phyloP scores from a whole-genome alignment of 331 rosid genomes.

The Cydonia oblonga region DNA sequence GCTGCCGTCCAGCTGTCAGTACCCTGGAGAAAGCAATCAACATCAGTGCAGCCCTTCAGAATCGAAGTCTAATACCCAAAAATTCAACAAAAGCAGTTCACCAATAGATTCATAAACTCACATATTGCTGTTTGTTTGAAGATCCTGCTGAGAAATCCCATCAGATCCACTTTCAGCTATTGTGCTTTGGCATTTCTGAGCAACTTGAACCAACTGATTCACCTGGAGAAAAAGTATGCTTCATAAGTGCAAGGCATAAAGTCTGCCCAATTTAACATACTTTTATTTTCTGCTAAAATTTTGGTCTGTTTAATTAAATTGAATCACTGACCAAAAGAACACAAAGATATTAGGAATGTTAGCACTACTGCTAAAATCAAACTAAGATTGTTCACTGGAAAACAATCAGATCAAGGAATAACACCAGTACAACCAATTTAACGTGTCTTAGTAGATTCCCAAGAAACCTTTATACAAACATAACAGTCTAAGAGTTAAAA shows the following conservation, averaged over 20 bases:
- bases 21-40: constrained; percentile 42
- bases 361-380: neutral
- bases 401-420: neutral
- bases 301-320: neutral
- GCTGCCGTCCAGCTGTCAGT: constrained; percentile 80
- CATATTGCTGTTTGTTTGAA: constrained; percentile 78
- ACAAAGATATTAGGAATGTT: too few species aligned
- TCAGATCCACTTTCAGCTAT: constrained; percentile 84
- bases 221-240: constrained; percentile 40
- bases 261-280: neutral
- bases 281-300: neutral
- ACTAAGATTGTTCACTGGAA: neutral
- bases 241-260: neutral
- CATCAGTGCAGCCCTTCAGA: neutral
- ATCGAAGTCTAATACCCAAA: neutral
- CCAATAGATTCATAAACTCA: constrained; percentile 26
- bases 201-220: constrained; percentile 82
- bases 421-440: neutral
- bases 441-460: neutral
- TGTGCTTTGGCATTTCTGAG: constrained; percentile 80
- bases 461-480: neutral
- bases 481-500: neutral
- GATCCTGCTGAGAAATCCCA: constrained; percentile 85
- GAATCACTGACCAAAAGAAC: neutral
- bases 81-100: neutral